Percentiles rank a stretch among this genome's conserved stretches.
These are phyloP conservation scores for Dianthus caryophyllus DNA, from an alignment of 148 eudicot genomes.

Conservation along the genomic window DNA sequence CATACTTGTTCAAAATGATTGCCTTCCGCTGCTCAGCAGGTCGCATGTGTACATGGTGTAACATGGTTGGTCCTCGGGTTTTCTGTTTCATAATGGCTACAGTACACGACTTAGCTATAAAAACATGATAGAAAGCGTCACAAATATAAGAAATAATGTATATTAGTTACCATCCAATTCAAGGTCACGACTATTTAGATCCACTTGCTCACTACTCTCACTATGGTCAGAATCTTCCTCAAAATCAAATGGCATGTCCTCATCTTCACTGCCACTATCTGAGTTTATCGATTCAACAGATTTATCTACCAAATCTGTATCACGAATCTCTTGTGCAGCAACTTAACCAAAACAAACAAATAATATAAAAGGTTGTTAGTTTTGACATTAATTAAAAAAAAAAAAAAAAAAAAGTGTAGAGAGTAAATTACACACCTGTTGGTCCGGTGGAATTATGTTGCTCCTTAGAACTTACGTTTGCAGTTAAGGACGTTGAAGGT, in stretches of 20 bases:
- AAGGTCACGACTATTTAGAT: not conserved
- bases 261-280: no score
- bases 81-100: not conserved
- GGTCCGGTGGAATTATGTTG: no score
- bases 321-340: no score
- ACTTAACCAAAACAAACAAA: no score
- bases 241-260: not conserved
- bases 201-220: not conserved
- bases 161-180: not conserved
- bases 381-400: no score
- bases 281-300: no score
- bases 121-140: no score
- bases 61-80: constrained; percentile 16
- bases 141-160: not conserved
- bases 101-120: not conserved
- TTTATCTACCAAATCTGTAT: no score
- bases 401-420: no score
- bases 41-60: constrained; percentile 12
- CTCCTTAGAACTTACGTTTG: not conserved
- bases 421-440: no score
- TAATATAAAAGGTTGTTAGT: no score
- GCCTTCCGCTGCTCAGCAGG: not conserved
- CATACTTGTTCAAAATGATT: constrained; percentile 16
- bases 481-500: no score
- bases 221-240: not conserved